A percentile compares a stretch with the other conserved stretches of the same genome.
phyloP scores from a whole-genome alignment of 1,284 basidiomycete genomes.

The Heterobasidion irregulare region DNA sequence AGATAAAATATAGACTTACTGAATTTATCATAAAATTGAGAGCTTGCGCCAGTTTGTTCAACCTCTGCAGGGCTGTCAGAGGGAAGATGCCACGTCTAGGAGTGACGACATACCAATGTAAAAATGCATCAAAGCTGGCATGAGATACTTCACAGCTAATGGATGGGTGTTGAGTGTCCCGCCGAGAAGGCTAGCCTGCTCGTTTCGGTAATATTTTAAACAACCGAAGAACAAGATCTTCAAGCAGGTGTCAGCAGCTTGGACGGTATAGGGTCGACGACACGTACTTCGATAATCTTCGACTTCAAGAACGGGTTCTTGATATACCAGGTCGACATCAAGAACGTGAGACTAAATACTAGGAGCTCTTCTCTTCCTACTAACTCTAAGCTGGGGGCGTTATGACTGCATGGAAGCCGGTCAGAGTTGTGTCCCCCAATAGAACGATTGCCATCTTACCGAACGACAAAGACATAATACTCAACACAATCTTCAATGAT shows the following conservation, averaged over 20 bases:
- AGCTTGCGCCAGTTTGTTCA: constrained; percentile 94
- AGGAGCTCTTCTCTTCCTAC: constrained; percentile 86
- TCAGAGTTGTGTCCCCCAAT: constrained; percentile 4
- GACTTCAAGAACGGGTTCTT: constrained; percentile 98
- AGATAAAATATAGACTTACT: constrained; percentile 44
- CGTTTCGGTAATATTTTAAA: constrained; percentile 66
- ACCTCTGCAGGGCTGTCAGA: constrained; percentile 60
- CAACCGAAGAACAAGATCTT: constrained; percentile 83
- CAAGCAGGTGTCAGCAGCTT: constrained; percentile 3
- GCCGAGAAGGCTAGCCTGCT: constrained; percentile 62
- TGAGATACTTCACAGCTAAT: constrained; percentile 81
- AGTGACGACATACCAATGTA: constrained; percentile 69
- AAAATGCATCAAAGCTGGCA: constrained; percentile 90
- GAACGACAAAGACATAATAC: constrained; percentile 77
- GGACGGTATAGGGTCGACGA: not conserved
- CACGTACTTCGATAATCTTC: constrained; percentile 86
- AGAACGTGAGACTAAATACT: constrained; percentile 85
- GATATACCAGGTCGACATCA: constrained; percentile 94
- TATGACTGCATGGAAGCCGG: constrained; percentile 34
- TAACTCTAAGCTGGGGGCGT: constrained; percentile 77
- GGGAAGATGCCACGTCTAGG: not conserved
- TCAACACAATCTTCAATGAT: constrained; percentile 93
- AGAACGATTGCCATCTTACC: constrained; percentile 36
- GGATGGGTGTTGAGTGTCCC: constrained; percentile 80
- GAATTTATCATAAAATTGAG: constrained; percentile 98